Evolutionary conservation across 257 asterid species (phyloP).

Genomic region (Scutellaria galericulata): DNA sequence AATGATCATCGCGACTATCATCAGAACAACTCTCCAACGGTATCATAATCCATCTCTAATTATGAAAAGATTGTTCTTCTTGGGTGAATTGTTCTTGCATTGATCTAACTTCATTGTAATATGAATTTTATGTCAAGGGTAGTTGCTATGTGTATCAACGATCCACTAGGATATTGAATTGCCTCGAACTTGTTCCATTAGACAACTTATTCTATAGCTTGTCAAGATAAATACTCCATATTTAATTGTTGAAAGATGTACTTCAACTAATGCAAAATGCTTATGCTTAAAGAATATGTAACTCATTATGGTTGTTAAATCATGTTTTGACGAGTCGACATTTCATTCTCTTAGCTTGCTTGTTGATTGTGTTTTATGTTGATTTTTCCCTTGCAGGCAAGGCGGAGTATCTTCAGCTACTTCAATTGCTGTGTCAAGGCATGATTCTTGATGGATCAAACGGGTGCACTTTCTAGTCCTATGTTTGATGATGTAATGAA

Average conservation of each 20-base stretch:
- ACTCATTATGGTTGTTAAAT: background rate
- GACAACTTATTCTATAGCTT: background rate
- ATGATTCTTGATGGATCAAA: conserved; percentile 37
- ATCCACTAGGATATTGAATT: conserved; percentile 2
- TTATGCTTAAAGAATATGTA: background rate
- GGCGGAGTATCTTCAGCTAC: conserved; percentile 85
- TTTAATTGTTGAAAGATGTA: too few relatives aligned
- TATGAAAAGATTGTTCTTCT: too few relatives aligned
- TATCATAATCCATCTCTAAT: conserved; percentile 27
- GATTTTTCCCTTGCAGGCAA: conserved; percentile 50
- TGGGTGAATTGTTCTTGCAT: too few relatives aligned
- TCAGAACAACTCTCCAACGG: conserved; percentile 71
- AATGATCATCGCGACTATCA: conserved; percentile 47
- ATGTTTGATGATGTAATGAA: conserved; percentile 38
- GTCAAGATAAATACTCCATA: too few relatives aligned
- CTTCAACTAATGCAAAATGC: background rate
- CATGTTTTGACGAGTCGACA: background rate
- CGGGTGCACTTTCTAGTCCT: conserved; percentile 22
- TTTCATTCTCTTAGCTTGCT: background rate
- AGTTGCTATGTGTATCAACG: background rate
- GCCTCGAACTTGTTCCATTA: background rate
- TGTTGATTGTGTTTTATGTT: background rate
- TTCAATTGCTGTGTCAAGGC: conserved; percentile 90
- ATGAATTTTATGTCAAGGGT: background rate
- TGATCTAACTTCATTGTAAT: too few relatives aligned